Evolutionary conservation across 306 rosid species (phyloP), one percentile per base, ranked within the genome.

Genomic region (Prunus salicina): DNA sequence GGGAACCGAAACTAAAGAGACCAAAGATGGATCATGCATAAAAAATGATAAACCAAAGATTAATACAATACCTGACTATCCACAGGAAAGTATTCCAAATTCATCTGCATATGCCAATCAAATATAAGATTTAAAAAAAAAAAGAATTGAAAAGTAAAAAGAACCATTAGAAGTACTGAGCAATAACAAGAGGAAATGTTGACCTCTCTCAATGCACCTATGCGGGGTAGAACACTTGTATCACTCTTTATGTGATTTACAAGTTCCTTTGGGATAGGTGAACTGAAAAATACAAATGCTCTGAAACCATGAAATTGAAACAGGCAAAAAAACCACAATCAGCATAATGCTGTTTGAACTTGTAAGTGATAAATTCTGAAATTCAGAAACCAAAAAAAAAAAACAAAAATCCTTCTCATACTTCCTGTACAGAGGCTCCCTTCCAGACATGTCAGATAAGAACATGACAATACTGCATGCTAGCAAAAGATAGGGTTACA

Each of bases 361-460:
- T 22, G 19, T 32, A 79, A 32, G 30, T 43, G 45, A 79, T 25
- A 71, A 63, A 49, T 53, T 56, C 13, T 69, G 18, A 45, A 19
- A 73, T 52, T 30, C 43, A 28, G 32, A 3, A 30, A 28, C 22
- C n/a, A 3, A 28, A 0, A 32, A 5, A 5, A 56, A 72, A 71
- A 76, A 72, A 61, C 16, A 8, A 62, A 56, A 71, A 71, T 57
- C 47, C 57, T 81, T 53, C 22, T 22, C 97, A 49, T 92, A 95
- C 98, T 90, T 95, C 86, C 76, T 92, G 86, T 95, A 95, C 18
- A 95, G 80, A 67, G 98, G 97, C 86, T 95, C 97, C 87, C 96
- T 92, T 83, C 98, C 98, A 68, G 98, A 92, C 97, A 95, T 92
- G 91, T 95, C 98, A 45, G 97, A 95, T 80, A 92, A 85, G 87